phyloP scores from a whole-genome alignment of 371 early-diverging fungal species.

The Rozella allomycis region DNA sequence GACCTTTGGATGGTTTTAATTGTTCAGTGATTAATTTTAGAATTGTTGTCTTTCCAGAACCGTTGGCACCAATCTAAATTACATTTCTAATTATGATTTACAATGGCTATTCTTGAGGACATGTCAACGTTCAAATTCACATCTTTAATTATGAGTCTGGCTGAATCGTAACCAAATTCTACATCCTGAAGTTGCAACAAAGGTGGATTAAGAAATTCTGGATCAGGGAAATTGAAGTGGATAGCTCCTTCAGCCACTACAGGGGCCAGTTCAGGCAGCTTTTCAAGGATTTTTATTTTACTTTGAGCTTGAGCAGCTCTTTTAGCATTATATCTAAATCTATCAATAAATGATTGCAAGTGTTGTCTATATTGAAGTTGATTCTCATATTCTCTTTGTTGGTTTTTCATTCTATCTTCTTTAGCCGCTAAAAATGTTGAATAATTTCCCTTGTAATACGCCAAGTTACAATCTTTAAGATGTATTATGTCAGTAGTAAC shows the following conservation, averaged over 20 bases:
- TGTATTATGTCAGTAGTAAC: slow-evolving; percentile 89
- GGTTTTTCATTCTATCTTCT: slow-evolving; percentile 72
- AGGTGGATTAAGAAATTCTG: slow-evolving; percentile 51
- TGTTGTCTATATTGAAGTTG: slow-evolving; percentile 7
- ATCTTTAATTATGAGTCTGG: slow-evolving; percentile 38
- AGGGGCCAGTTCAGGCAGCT: slow-evolving; percentile 65
- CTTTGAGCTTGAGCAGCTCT: slow-evolving; percentile 84
- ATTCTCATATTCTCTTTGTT: slow-evolving; percentile 77
- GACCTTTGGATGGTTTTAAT: slow-evolving; percentile 47
- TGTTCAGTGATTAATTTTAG: slow-evolving; percentile 73
- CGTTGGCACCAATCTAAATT: slow-evolving; percentile 33
- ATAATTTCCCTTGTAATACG: slow-evolving; percentile 88
- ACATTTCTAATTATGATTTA: slow-evolving; percentile 36
- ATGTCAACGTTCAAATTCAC: slow-evolving; percentile 80
- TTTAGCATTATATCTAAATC: slow-evolving; percentile 96
- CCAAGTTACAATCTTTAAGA: slow-evolving; percentile 49
- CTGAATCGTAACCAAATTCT: slow-evolving; percentile 35
- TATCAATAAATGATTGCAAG: slow-evolving; percentile 88
- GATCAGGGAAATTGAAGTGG: slow-evolving; percentile 34
- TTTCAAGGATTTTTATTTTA: slow-evolving; percentile 93
- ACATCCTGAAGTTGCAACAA: slow-evolving; percentile 82
- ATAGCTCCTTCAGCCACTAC: not conserved
- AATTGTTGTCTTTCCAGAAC: slow-evolving; percentile 68
- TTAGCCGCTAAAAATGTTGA: slow-evolving; percentile 63
- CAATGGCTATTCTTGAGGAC: slow-evolving; percentile 88